Conservation (phyloP, 345 rosid species). For the Litchi chinensis region DNA sequence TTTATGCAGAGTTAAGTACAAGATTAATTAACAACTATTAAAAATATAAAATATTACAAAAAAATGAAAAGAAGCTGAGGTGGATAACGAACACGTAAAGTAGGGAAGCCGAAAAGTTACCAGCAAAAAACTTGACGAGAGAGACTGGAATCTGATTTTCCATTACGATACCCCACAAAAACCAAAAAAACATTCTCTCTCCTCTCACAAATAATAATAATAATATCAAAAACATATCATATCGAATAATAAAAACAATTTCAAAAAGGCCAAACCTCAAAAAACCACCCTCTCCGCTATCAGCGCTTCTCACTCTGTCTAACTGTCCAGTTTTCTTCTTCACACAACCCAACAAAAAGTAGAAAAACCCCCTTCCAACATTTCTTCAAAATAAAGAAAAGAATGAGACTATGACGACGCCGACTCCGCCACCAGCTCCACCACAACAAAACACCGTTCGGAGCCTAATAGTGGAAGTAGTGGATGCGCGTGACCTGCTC, state of each 20-base stretch:
- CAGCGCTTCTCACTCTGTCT: slow-evolving; percentile 22
- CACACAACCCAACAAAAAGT: not conserved
- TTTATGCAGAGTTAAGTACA: not conserved
- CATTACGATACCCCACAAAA: slow-evolving; percentile 21
- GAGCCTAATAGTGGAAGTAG: slow-evolving; percentile 67
- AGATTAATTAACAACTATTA: not conserved
- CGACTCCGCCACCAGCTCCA: slow-evolving; percentile 40
- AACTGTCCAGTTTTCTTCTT: not conserved
- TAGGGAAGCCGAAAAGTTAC: slow-evolving; percentile 13
- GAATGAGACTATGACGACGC: slow-evolving; percentile 40
- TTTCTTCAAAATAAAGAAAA: not conserved
- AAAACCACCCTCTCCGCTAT: slow-evolving; percentile 24
- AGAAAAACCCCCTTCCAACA: not conserved
- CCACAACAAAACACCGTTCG: slow-evolving; percentile 41
- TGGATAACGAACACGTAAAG: slow-evolving; percentile 32
- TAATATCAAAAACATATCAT: not conserved
- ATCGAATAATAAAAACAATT: not conserved
- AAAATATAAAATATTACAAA: not conserved
- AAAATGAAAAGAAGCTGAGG: not conserved
- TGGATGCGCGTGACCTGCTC: slow-evolving; percentile 80
- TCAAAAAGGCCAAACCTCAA: slow-evolving; percentile 11
- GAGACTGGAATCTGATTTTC: slow-evolving; percentile 62
- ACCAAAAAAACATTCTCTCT: slow-evolving; percentile 26
- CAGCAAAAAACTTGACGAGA: slow-evolving; percentile 42
- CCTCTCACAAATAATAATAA: slow-evolving; percentile 11